Conservation (phyloP, 2,329 filamentous ascomycete species). For the Hysterium pulicare region DNA sequence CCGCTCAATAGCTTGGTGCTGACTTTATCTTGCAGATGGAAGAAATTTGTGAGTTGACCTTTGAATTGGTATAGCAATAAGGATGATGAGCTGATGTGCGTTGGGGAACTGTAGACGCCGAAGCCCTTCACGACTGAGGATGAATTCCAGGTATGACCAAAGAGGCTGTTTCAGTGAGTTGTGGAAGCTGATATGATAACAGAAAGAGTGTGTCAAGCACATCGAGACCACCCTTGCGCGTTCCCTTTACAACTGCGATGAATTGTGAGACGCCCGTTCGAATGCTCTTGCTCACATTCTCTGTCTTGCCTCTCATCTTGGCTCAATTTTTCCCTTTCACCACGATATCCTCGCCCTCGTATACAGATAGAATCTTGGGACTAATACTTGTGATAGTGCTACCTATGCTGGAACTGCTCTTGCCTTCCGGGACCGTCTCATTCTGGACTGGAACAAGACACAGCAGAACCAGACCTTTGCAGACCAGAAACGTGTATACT, state of each 20-base stretch:
- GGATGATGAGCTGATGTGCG: conserved; percentile 4
- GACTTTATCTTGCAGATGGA: conserved; percentile 47
- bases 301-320: not conserved
- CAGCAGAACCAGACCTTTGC: conserved; percentile 91
- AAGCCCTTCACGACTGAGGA: conserved; percentile 73
- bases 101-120: conserved; percentile 47
- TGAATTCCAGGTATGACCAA: conserved; percentile 62
- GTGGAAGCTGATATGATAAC: conserved; percentile 3
- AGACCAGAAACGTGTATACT: conserved; percentile 94
- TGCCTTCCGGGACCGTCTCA: conserved; percentile 86
- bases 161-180: not conserved
- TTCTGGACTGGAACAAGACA: conserved; percentile 96
- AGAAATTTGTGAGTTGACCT: conserved; percentile 51
- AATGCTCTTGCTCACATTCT: not conserved
- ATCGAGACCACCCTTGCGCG: conserved; percentile 95
- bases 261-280: conserved; percentile 48
- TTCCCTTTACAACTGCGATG: conserved; percentile 97
- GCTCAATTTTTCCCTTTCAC: not conserved
- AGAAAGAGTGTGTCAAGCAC: conserved; percentile 84
- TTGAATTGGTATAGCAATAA: not conserved
- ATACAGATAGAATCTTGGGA: not conserved
- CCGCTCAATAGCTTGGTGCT: conserved; percentile 3
- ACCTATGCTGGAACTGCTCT: conserved; percentile 88
- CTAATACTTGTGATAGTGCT: conserved; percentile 49
- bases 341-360: no score